phyloP scores from a whole-genome alignment of 2,329 filamentous ascomycete genomes.

The Rutstroemia sp. region DNA sequence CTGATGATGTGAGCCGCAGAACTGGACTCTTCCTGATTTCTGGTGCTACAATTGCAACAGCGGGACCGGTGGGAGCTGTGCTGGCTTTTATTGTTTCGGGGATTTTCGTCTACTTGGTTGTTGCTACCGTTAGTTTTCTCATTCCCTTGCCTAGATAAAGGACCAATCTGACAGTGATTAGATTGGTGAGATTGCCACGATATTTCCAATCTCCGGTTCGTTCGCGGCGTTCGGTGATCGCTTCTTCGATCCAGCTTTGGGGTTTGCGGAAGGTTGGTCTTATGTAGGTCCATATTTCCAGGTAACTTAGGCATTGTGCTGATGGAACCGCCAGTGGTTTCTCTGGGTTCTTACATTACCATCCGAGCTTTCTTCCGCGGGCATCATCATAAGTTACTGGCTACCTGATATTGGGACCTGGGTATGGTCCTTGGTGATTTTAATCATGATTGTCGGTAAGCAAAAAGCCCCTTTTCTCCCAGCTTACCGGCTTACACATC shows the following conservation, averaged over 20 bases:
- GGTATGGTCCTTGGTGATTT: not conserved
- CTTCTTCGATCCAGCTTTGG: slow-evolving; percentile 64
- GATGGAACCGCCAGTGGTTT: not conserved
- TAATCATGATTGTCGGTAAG: not conserved
- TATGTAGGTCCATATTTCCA: slow-evolving; percentile 15
- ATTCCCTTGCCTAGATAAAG: not conserved
- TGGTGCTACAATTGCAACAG: not conserved
- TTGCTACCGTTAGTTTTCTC: not conserved
- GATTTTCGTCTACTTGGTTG: slow-evolving; percentile 1
- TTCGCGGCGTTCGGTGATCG: slow-evolving; percentile 65
- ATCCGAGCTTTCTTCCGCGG: not conserved
- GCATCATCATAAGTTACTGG: slow-evolving; percentile 3
- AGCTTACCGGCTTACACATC: not conserved
- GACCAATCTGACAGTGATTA: not conserved
- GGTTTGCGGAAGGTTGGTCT: slow-evolving; percentile 50
- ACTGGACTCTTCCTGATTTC: not conserved
- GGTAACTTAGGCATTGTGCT: not conserved
- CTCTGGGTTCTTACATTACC: slow-evolving; percentile 1
- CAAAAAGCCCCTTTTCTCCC: not conserved
- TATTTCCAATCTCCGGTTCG: slow-evolving; percentile 38
- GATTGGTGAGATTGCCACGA: slow-evolving; percentile 1
- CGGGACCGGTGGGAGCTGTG: not conserved
- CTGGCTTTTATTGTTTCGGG: not conserved
- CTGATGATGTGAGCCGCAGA: not conserved
- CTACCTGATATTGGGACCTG: not conserved